Evolutionary conservation across 768 basidiomycete species (phyloP).

Genomic region (Xerocomellus chrysenteron): DNA sequence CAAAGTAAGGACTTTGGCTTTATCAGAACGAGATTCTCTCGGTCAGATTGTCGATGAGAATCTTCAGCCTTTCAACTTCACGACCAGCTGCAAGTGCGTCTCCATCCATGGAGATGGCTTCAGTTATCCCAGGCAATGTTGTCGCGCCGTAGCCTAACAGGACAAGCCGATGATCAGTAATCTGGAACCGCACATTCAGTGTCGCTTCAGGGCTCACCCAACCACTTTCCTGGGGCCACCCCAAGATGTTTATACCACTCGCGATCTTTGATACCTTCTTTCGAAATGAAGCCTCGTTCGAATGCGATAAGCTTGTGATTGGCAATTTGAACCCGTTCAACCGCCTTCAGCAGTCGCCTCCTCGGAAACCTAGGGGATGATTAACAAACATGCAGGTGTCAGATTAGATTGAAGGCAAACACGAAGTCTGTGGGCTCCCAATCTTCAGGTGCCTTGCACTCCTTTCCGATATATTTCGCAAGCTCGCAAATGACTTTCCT

Average conservation of each 20-base stretch:
- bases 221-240: constrained; percentile 87
- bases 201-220: constrained; percentile 46
- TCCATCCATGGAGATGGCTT: constrained; percentile 71
- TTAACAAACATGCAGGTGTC: neutral
- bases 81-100: constrained; percentile 58
- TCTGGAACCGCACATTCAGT: neutral
- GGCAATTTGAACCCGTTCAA: constrained; percentile 53
- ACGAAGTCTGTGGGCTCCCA: neutral
- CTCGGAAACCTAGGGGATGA: constrained; percentile 16
- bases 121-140: constrained; percentile 78
- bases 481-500: constrained; percentile 35
- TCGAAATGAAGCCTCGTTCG: constrained; percentile 82
- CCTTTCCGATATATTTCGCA: constrained; percentile 32
- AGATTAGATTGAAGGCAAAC: constrained; percentile 10
- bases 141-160: constrained; percentile 78
- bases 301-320: constrained; percentile 71
- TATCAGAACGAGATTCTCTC: constrained; percentile 26
- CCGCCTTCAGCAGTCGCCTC: constrained; percentile 51
- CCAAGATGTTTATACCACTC: constrained; percentile 92
- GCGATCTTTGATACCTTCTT: constrained; percentile 73
- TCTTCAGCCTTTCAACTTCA: constrained; percentile 61
- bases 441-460: constrained; percentile 15
- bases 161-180: constrained; percentile 1
- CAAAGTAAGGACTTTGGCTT: neutral
- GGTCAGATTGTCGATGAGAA: constrained; percentile 52